Evolutionary conservation across 768 basidiomycete genomes (phyloP).

Genomic region (Hericium coralloides): DNA sequence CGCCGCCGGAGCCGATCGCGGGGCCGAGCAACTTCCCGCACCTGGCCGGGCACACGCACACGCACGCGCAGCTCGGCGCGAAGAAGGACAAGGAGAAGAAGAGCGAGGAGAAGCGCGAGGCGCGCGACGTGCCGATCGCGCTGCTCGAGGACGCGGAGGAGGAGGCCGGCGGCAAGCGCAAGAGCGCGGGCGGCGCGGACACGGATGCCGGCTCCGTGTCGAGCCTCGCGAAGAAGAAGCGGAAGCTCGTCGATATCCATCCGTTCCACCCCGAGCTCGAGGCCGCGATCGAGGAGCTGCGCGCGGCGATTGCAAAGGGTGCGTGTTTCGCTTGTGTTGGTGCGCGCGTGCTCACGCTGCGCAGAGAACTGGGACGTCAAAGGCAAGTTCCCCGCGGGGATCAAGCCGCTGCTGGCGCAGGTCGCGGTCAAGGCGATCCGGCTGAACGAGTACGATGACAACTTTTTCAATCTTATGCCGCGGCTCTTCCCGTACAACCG

Average conservation of each 20-base stretch:
- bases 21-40: constrained; percentile 12
- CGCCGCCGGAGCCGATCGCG: constrained; percentile 10
- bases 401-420: constrained; percentile 66
- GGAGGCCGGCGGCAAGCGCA: constrained; percentile 12
- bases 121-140: constrained; percentile 43
- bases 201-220: neutral
- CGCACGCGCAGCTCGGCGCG: neutral
- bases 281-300: constrained; percentile 48
- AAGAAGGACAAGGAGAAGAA: constrained; percentile 4
- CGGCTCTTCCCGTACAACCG: constrained; percentile 88
- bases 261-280: constrained; percentile 70
- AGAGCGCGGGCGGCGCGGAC: constrained; percentile 4
- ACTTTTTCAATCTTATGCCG: constrained; percentile 87
- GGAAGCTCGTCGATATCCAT: constrained; percentile 57
- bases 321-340: neutral
- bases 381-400: constrained; percentile 78
- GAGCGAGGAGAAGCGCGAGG: constrained; percentile 26
- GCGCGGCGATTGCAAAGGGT: constrained; percentile 52
- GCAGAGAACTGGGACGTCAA: constrained; percentile 72
- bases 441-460: constrained; percentile 85
- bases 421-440: constrained; percentile 72
- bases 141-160: constrained; percentile 36
- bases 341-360: neutral
- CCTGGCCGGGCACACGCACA: neutral
- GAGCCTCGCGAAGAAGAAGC: constrained; percentile 49